Evolutionary conservation across 2,329 filamentous ascomycete species (phyloP).

Genomic region (Aspergillus brunneoviolaceus): DNA sequence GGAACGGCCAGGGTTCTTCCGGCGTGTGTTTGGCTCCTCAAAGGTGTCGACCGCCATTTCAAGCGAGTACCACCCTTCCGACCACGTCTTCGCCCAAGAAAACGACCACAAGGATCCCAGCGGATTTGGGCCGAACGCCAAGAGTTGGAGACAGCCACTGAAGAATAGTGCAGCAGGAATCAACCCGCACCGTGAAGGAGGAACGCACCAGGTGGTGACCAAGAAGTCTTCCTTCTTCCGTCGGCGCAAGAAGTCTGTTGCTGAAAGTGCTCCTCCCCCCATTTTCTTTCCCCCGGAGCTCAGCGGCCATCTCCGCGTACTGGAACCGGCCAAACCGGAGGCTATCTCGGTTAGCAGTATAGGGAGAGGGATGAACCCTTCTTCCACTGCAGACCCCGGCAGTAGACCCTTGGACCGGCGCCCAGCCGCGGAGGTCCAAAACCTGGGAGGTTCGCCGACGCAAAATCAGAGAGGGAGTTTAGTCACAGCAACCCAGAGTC

Average conservation of each 20-base stretch:
- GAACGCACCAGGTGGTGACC: conserved; percentile 64
- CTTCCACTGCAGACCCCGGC: conserved; percentile 15
- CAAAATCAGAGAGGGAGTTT: conserved; percentile 28
- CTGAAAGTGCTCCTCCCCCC: conserved; percentile 65
- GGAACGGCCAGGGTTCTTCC: conserved; percentile 84
- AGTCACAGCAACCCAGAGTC: conserved; percentile 21
- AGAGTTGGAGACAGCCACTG: conserved; percentile 27
- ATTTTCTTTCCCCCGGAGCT: conserved; percentile 48
- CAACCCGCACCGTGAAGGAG: conserved; percentile 34
- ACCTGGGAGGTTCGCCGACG: conserved; percentile 16
- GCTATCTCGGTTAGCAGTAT: conserved; percentile 75
- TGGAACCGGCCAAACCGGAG: conserved; percentile 32
- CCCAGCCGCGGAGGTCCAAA: conserved; percentile 17
- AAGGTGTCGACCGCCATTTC: conserved; percentile 49
- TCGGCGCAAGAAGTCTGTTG: conserved; percentile 83
- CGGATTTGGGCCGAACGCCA: conserved; percentile 21
- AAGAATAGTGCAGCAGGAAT: conserved; percentile 24
- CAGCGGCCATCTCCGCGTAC: conserved; percentile 37
- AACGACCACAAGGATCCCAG: conserved; percentile 26
- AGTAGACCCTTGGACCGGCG: conserved; percentile 25
- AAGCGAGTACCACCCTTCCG: conserved; percentile 22
- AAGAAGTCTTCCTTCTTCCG: conserved; percentile 95
- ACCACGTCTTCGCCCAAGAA: conserved; percentile 25
- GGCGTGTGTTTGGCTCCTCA: conserved; percentile 81
- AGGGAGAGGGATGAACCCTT: conserved; percentile 83